phyloP scores from a whole-genome alignment of 164 flowering plant genomes.

The Kingdonia uniflora region DNA sequence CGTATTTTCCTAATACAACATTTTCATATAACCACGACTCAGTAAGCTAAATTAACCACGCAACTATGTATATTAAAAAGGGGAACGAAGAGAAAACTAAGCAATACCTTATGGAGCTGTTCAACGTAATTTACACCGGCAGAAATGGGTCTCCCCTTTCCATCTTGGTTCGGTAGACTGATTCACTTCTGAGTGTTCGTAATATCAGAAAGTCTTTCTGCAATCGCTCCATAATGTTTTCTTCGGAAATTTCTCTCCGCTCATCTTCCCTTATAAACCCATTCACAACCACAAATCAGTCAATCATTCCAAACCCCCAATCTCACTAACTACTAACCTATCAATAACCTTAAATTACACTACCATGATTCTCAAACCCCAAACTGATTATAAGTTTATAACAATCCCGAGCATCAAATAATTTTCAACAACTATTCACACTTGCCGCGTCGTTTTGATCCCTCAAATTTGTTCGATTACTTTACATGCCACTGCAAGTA shows the following conservation, averaged over 20 bases:
- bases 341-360: neutral
- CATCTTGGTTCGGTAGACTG: too few species aligned
- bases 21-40: slow-evolving; percentile 3
- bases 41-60: neutral
- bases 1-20: slow-evolving; percentile 46
- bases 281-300: neutral
- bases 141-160: slow-evolving; percentile 8
- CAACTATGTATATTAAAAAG: too few species aligned
- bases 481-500: too few species aligned
- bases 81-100: neutral
- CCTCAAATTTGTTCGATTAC: too few species aligned
- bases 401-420: too few species aligned
- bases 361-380: too few species aligned
- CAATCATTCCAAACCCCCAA: slow-evolving; percentile 2
- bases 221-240: slow-evolving; percentile 30
- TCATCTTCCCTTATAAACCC: slow-evolving; percentile 14
- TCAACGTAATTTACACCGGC: slow-evolving; percentile 24
- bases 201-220: slow-evolving; percentile 53
- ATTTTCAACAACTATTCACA: too few species aligned
- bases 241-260: slow-evolving; percentile 29
- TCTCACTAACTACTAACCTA: neutral
- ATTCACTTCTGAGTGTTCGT: slow-evolving; percentile 43
- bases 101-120: slow-evolving; percentile 41
- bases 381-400: too few species aligned
- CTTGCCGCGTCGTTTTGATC: too few species aligned